These are phyloP conservation scores for Aspergillus cavernicola DNA, from an alignment of 495 filamentous ascomycete species.

Conservation along the genomic window DNA sequence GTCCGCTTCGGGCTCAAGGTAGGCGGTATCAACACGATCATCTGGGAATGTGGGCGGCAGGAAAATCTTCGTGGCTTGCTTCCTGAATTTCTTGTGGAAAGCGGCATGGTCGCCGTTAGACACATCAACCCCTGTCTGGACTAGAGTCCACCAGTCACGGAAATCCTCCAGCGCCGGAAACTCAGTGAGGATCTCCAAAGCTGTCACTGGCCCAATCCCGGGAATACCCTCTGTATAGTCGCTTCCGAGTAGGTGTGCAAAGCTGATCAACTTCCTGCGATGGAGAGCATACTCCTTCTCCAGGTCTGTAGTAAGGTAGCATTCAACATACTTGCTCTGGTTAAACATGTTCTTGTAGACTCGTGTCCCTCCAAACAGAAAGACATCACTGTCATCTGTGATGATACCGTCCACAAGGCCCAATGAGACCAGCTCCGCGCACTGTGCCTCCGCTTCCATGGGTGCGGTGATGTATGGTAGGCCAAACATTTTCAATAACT, in stretches of 20 bases:
- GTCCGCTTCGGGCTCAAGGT: constrained; percentile 83
- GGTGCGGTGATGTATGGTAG: constrained; percentile 95
- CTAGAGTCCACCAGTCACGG: constrained; percentile 77
- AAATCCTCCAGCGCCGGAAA: constrained; percentile 69
- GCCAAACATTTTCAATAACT: constrained; percentile 83
- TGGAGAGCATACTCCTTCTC: constrained; percentile 86
- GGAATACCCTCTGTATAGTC: constrained; percentile 94
- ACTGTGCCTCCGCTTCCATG: constrained; percentile 99
- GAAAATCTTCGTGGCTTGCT: constrained; percentile 79
- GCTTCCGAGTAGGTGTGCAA: constrained; percentile 84
- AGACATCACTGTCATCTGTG: constrained; percentile 97
- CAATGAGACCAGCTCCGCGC: constrained; percentile 80
- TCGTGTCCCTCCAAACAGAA: constrained; percentile 91
- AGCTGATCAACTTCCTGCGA: constrained; percentile 73
- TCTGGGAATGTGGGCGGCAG: constrained; percentile 75
- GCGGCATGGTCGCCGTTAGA: constrained; percentile 39
- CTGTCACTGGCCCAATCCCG: constrained; percentile 88
- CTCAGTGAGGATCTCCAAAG: constrained; percentile 88
- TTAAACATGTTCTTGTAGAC: constrained; percentile 99
- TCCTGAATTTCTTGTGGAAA: constrained; percentile 82
- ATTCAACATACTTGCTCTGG: constrained; percentile 93
- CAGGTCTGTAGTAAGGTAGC: constrained; percentile 82
- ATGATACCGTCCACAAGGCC: constrained; percentile 95
- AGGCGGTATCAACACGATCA: constrained; percentile 70
- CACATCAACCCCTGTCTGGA: constrained; percentile 56